Conservation (phyloP, 2,329 filamentous ascomycete genomes). For the Sclerotinia sclerotiorum region DNA sequence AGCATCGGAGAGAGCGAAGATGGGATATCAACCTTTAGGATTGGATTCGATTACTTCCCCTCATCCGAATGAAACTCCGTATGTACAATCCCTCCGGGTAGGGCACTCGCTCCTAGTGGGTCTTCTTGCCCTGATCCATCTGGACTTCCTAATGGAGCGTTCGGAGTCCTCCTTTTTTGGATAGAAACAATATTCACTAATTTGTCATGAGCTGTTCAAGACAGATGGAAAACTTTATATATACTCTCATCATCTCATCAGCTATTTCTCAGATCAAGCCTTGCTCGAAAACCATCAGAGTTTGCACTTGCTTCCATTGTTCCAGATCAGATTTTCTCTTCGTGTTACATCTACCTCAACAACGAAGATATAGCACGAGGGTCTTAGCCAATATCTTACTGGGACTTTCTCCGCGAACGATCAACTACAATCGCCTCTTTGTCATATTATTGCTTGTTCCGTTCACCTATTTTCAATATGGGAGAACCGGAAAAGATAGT, state of each 20-base stretch:
- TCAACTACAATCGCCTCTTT: neutral
- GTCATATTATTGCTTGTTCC: neutral
- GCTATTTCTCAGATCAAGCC: neutral
- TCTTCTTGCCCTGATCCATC: neutral
- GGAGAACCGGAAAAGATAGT: conserved; percentile 3
- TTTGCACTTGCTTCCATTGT: neutral
- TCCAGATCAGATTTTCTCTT: neutral
- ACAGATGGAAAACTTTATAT: neutral
- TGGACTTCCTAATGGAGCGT: conserved; percentile 1
- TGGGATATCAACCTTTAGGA: neutral
- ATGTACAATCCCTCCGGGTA: neutral
- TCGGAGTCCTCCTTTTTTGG: conserved; percentile 3
- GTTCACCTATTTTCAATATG: neutral
- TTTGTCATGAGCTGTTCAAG: neutral
- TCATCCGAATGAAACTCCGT: neutral
- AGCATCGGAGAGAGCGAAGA: neutral
- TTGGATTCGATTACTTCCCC: neutral
- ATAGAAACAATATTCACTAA: neutral
- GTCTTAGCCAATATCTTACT: no score
- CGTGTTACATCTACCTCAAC: no score
- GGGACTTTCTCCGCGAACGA: neutral
- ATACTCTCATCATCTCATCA: neutral
- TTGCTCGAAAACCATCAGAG: neutral
- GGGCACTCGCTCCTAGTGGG: neutral
- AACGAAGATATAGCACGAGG: neutral